Conservation (phyloP, 2,329 filamentous ascomycete species). For the Neofusicoccum ribis region DNA sequence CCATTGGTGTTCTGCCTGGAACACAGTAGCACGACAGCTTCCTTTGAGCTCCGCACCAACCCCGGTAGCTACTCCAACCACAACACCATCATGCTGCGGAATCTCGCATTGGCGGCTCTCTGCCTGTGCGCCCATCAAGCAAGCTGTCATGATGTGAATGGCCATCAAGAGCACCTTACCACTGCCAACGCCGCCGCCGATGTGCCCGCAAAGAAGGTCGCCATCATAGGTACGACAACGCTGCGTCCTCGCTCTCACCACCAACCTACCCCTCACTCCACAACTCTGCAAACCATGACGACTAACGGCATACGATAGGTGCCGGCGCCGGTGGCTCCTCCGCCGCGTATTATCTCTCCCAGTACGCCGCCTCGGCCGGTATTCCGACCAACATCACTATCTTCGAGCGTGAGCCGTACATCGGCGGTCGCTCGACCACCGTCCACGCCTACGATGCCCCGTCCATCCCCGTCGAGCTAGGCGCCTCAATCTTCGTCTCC, state of each 20-base stretch:
- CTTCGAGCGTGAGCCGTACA: conserved; percentile 74
- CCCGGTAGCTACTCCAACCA: neutral
- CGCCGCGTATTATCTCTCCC: conserved; percentile 76
- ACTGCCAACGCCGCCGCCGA: neutral
- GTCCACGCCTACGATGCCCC: conserved; percentile 73
- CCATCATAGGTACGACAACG: conserved; percentile 36
- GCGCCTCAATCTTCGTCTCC: conserved; percentile 87
- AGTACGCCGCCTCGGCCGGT: conserved; percentile 64
- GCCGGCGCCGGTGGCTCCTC: conserved; percentile 88
- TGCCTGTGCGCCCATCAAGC: neutral
- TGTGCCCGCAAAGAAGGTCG: conserved; percentile 32
- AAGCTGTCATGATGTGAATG: neutral
- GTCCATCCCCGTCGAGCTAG: conserved; percentile 73
- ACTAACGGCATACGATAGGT: conserved; percentile 53
- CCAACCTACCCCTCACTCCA: neutral
- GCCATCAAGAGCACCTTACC: neutral
- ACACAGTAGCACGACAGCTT: neutral
- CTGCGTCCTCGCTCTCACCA: neutral
- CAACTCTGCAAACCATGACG: neutral
- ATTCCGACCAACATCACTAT: conserved; percentile 76
- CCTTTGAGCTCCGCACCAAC: conserved; percentile 7
- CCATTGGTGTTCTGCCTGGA: neutral
- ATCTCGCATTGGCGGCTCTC: neutral
- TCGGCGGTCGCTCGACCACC: conserved; percentile 87
- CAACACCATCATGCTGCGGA: conserved; percentile 13